A percentile compares a stretch with the other conserved stretches of the same genome.
Evolutionary conservation across 2,329 filamentous ascomycete genomes (phyloP).

Genomic region (Huntiella decipiens): DNA sequence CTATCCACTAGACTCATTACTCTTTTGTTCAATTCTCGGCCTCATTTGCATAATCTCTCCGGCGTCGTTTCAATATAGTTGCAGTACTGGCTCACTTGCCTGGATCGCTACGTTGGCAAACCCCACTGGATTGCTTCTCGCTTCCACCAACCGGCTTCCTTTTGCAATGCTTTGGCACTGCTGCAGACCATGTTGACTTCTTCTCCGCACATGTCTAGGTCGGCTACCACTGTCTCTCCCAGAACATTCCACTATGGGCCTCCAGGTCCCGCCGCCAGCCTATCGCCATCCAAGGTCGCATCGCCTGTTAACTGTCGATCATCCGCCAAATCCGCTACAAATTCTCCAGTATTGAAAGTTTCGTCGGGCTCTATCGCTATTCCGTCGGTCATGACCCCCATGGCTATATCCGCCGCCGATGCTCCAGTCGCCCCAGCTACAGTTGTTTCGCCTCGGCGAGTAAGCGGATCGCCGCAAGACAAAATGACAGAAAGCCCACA

Average conservation of each 20-base stretch:
- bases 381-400: too few relatives aligned
- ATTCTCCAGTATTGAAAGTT: not conserved
- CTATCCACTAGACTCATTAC: not conserved
- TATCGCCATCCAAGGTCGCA: constrained; percentile 7
- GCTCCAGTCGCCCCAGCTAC: too few relatives aligned
- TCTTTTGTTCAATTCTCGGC: not conserved
- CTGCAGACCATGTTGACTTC: constrained; percentile 11
- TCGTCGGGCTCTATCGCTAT: too few relatives aligned
- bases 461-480: too few relatives aligned
- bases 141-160: not conserved
- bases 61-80: not conserved
- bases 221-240: constrained; percentile 7
- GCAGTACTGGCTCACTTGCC: not conserved
- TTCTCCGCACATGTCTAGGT: constrained; percentile 11
- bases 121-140: not conserved
- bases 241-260: constrained; percentile 10
- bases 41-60: not conserved
- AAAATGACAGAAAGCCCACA: too few relatives aligned
- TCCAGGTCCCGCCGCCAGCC: constrained; percentile 5
- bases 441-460: too few relatives aligned
- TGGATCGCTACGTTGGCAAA: not conserved
- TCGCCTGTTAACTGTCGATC: constrained; percentile 5
- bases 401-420: too few relatives aligned
- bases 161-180: constrained; percentile 3
- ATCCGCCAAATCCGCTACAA: constrained; percentile 6